phyloP scores from a whole-genome alignment of 139 green algal genomes.

The Haematococcus sp. region DNA sequence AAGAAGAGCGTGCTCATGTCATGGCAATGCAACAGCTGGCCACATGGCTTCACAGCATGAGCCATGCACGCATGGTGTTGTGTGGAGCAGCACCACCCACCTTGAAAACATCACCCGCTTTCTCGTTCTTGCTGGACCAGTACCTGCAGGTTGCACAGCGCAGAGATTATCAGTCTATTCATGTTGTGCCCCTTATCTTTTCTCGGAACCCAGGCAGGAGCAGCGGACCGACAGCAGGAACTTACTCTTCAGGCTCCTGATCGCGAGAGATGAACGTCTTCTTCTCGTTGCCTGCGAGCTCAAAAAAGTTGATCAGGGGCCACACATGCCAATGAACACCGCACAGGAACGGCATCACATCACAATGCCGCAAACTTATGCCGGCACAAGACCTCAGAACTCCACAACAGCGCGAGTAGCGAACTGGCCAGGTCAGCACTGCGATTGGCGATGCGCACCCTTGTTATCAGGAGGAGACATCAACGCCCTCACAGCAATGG shows the following conservation, averaged over 20 bases:
- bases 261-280: conserved; percentile 25
- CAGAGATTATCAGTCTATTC: neutral
- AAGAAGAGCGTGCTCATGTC: neutral
- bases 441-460: too few relatives aligned
- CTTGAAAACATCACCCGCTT: conserved; percentile 24
- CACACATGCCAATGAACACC: too few relatives aligned
- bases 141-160: conserved; percentile 5
- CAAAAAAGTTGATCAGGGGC: neutral
- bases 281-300: neutral
- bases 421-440: too few relatives aligned
- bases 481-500: too few relatives aligned
- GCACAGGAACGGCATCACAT: neutral
- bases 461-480: too few relatives aligned
- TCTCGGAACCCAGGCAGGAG: too few relatives aligned
- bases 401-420: too few relatives aligned
- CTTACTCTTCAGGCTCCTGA: conserved; percentile 30
- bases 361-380: neutral
- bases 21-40: too few relatives aligned
- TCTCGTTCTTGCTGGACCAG: conserved; percentile 25
- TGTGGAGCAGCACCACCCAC: too few relatives aligned
- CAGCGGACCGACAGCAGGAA: neutral
- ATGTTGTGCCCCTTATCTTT: neutral
- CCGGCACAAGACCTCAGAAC: neutral
- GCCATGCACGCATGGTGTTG: too few relatives aligned
- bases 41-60: too few relatives aligned